Base-by-base conservation (phyloP, 768 basidiomycete genomes). In the Leccinum longicurvipes region DNA sequence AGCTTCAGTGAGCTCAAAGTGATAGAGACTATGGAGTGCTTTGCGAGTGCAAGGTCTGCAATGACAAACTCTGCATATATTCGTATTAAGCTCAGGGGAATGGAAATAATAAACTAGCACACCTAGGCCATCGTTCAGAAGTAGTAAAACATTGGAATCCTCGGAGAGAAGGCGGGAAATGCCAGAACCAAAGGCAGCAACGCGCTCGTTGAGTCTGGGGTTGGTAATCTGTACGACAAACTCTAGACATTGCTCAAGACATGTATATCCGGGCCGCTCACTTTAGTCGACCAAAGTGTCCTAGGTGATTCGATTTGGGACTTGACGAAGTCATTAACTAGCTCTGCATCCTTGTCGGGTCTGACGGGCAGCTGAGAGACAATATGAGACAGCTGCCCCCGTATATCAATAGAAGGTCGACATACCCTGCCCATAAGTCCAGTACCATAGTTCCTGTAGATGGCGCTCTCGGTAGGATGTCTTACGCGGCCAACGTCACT, bases 361-460 rank as follows among this genome's bases (percentile, higher is more conserved):
- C 82, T 77, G 49, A 83, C 60, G 19, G 90, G 86, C 63, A 93
- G 88, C 91, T 93, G 63, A 9, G 63, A 23, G 36, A 45, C 10
- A 23, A 7, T 7, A 44, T 62, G 45, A 60, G n/a, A 41, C 2
- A 50, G 15, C 14, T 11, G n/a, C 25, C 21, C 45, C 31, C 3
- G 21, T 21, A 55, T 21, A 39, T 19, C 14, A 39, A 51, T 60
- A 51, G 47, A 61, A 52, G 47, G 54, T 21, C n/a, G 29, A 76
- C 82, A 70, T 72, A 86, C 93, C 76, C 87, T 83, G 63, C 83
- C 93, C 83, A 84, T 81, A 55, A 90, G 76, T 14, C 91, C 91
- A 24, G 89, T 92, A 14, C 88, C 83, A 77, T 94, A 97, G 74
- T 91, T 93, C 64, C 95, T 82, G 71, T 95, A 96, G 15, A 94